Percentiles rank a stretch among this genome's conserved stretches.
phyloP scores from a whole-genome alignment of 192 early-diverging fungal genomes.

The Geosiphon pyriformis region DNA sequence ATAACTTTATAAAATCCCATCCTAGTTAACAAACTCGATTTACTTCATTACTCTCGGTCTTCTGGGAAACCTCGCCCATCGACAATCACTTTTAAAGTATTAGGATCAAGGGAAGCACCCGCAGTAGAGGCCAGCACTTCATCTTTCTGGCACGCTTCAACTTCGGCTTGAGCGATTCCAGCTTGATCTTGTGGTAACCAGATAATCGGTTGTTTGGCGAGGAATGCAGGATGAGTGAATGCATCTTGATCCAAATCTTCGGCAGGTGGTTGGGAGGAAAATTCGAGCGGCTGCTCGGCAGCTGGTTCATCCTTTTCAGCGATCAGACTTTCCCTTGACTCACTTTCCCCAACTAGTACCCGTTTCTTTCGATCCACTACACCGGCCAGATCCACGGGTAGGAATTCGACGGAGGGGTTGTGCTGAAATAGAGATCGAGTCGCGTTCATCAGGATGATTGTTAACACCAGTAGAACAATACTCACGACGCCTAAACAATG shows the following conservation, averaged over 20 bases:
- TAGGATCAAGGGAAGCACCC: slow-evolving; percentile 5
- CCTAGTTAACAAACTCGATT: too few relatives aligned
- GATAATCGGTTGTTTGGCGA: slow-evolving; percentile 24
- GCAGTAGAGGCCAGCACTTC: slow-evolving; percentile 21
- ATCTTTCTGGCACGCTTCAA: slow-evolving; percentile 14
- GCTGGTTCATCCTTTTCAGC: neutral
- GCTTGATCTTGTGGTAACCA: slow-evolving; percentile 38
- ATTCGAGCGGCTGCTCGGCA: neutral
- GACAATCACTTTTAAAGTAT: neutral
- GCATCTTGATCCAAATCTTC: slow-evolving; percentile 18
- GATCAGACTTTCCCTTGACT: neutral
- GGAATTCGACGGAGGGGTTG: slow-evolving; percentile 20
- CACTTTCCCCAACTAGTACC: neutral
- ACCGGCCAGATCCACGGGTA: slow-evolving; percentile 16
- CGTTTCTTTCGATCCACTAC: neutral
- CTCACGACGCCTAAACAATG: slow-evolving; percentile 1
- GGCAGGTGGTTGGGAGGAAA: neutral
- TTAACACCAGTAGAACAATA: neutral
- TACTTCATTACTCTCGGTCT: neutral
- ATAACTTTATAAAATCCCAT: too few relatives aligned
- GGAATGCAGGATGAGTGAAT: slow-evolving; percentile 31
- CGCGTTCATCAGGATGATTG: neutral
- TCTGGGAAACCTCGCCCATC: neutral
- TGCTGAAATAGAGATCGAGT: neutral
- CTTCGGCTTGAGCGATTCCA: slow-evolving; percentile 25